A percentile compares a stretch with the other conserved stretches of the same genome.
Evolutionary conservation across 768 basidiomycete genomes (phyloP).

Genomic region (Cyclocybe cylindracea): DNA sequence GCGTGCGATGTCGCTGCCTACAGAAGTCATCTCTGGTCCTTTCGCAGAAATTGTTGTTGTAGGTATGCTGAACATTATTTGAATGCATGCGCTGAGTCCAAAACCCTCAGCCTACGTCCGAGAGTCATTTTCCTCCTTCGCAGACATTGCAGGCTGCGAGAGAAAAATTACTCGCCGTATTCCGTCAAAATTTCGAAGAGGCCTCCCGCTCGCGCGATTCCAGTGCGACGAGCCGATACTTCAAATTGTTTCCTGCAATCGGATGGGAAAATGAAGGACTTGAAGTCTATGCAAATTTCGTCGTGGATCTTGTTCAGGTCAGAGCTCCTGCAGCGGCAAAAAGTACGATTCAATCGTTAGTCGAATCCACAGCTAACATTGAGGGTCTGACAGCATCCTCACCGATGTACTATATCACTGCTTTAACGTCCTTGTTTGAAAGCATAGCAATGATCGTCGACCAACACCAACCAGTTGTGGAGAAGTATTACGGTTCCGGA

Average conservation of each 20-base stretch:
- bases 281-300: constrained; percentile 90
- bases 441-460: constrained; percentile 94
- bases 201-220: constrained; percentile 85
- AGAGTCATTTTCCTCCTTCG: constrained; percentile 81
- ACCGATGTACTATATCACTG: constrained; percentile 87
- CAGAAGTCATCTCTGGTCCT: constrained; percentile 73
- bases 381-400: constrained; percentile 68
- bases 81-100: constrained; percentile 6
- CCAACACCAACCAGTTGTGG: constrained; percentile 96
- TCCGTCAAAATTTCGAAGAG: constrained; percentile 76
- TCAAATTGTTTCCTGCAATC: constrained; percentile 95
- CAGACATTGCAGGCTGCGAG: constrained; percentile 81
- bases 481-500: constrained; percentile 93
- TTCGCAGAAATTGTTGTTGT: constrained; percentile 92
- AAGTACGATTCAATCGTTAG: constrained; percentile 45
- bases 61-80: constrained; percentile 25
- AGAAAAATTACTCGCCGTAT: constrained; percentile 72
- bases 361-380: constrained; percentile 8
- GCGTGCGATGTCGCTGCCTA: constrained; percentile 83
- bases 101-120: constrained; percentile 76
- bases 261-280: constrained; percentile 93
- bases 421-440: constrained; percentile 91
- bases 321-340: constrained; percentile 79
- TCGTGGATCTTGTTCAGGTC: constrained; percentile 84
- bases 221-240: constrained; percentile 87